phyloP scores from a whole-genome alignment of 2,329 filamentous ascomycete genomes.

The Huntiella abstrusa region DNA sequence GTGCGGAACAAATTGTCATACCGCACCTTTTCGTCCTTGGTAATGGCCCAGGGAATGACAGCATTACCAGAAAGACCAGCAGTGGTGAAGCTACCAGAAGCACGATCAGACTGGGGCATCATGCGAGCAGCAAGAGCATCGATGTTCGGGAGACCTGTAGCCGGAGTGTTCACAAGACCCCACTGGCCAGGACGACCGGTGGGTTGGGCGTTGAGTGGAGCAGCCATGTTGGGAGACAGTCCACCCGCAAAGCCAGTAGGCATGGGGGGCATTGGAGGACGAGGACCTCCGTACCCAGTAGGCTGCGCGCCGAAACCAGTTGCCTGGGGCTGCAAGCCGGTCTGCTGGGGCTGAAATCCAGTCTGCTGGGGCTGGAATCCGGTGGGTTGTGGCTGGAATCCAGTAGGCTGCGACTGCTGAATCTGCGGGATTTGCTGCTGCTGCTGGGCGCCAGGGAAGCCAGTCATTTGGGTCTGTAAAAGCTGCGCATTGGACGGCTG shows the following conservation, averaged over 20 bases:
- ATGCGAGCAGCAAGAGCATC: constrained; percentile 81
- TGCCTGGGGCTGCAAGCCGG: constrained; percentile 33
- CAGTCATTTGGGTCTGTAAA: constrained; percentile 48
- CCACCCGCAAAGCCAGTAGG: constrained; percentile 36
- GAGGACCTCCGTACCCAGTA: constrained; percentile 64
- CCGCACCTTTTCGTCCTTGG: constrained; percentile 93
- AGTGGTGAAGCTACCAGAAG: constrained; percentile 65
- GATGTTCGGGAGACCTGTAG: constrained; percentile 79
- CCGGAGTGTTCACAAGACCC: constrained; percentile 92
- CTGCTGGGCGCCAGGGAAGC: constrained; percentile 33
- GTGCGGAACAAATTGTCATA: constrained; percentile 90
- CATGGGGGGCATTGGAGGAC: constrained; percentile 82
- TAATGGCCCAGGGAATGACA: constrained; percentile 94
- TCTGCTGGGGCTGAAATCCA: constrained; percentile 42
- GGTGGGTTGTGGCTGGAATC: constrained; percentile 10
- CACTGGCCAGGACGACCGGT: constrained; percentile 87
- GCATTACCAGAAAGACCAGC: constrained; percentile 81
- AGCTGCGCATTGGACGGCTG: constrained; percentile 54
- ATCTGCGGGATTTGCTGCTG: constrained; percentile 16
- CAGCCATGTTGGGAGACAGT: constrained; percentile 44
- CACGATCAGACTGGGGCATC: constrained; percentile 92
- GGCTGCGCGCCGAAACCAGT: constrained; percentile 55
- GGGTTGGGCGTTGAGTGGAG: constrained; percentile 72
- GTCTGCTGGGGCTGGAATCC: constrained; percentile 28
- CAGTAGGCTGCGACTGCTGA: constrained; percentile 31